Evolutionary conservation across 768 basidiomycete species (phyloP).

Genomic region (Coprinopsis cinerea): DNA sequence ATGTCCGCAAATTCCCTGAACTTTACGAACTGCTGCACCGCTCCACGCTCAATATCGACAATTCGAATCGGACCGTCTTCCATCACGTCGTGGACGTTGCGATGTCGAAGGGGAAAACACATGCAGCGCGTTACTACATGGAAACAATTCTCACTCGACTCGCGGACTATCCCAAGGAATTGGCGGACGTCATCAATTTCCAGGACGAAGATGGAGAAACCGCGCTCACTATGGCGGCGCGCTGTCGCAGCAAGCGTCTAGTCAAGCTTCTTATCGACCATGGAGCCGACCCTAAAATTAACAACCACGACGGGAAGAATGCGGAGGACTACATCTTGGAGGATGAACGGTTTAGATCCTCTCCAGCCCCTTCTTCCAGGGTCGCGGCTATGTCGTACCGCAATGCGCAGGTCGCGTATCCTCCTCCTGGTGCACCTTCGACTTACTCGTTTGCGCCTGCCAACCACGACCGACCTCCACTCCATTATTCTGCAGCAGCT

Average conservation of each 20-base stretch:
- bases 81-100: constrained; percentile 98
- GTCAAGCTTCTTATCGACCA: constrained; percentile 95
- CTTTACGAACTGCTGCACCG: constrained; percentile 94
- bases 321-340: constrained; percentile 99
- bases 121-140: constrained; percentile 98
- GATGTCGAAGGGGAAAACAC: constrained; percentile 95
- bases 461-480: constrained; percentile 59
- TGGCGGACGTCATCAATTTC: constrained; percentile 98
- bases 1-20: constrained; percentile 97
- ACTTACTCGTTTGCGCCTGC: constrained; percentile 40
- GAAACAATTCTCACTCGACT: constrained; percentile 87
- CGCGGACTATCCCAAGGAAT: constrained; percentile 89
- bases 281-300: constrained; percentile 91
- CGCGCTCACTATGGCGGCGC: constrained; percentile 91
- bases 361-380: constrained; percentile 74
- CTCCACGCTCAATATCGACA: constrained; percentile 98
- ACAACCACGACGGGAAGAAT: constrained; percentile 92
- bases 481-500: constrained; percentile 82
- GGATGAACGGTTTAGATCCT: constrained; percentile 93
- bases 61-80: constrained; percentile 94
- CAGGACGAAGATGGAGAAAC: constrained; percentile 99
- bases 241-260: constrained; percentile 91
- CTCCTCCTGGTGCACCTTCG: constrained; percentile 35
- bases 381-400: constrained; percentile 65
- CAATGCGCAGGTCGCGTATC: constrained; percentile 58